Percentiles rank a stretch among this genome's conserved stretches.
These are phyloP conservation scores for Xerocomus brunneocitrinus DNA, from an alignment of 768 basidiomycete species.

Conservation along the genomic window DNA sequence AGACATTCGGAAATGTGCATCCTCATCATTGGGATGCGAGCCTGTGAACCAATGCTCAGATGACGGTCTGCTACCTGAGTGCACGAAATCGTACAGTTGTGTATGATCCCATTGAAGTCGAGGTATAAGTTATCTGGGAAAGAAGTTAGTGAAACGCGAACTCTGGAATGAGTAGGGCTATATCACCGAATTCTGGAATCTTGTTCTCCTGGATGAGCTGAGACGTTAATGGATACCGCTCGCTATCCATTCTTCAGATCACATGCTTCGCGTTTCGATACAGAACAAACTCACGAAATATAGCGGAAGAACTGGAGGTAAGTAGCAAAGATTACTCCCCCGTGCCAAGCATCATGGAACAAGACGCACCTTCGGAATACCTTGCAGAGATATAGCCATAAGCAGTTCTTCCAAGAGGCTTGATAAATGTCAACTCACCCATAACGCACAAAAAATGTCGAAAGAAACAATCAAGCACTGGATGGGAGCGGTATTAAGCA, in stretches of 20 bases:
- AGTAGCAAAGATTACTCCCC: conserved; percentile 6
- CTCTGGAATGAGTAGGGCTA: background rate
- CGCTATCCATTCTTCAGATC: conserved; percentile 43
- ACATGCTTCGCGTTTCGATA: background rate
- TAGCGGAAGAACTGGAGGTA: conserved; percentile 85
- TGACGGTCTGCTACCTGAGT: background rate
- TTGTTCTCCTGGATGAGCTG: conserved; percentile 98
- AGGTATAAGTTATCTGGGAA: conserved; percentile 80
- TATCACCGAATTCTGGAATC: conserved; percentile 93
- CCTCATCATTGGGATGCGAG: conserved; percentile 95
- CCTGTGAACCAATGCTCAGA: conserved; percentile 34
- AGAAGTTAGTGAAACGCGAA: conserved; percentile 9
- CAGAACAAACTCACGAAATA: conserved; percentile 63
- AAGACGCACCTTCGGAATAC: conserved; percentile 60
- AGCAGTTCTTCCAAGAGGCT: background rate
- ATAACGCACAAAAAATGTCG: conserved; percentile 11
- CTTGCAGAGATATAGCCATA: conserved; percentile 23
- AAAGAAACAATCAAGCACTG: conserved; percentile 6
- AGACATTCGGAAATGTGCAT: conserved; percentile 91
- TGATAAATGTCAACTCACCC: conserved; percentile 14
- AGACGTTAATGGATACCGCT: conserved; percentile 96
- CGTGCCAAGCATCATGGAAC: background rate
- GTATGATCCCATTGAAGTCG: conserved; percentile 92
- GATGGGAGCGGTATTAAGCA: background rate
- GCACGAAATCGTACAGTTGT: conserved; percentile 51